These are phyloP conservation scores for Leucocoprinus leucothites DNA, from an alignment of 768 basidiomycete genomes.

Conservation along the genomic window DNA sequence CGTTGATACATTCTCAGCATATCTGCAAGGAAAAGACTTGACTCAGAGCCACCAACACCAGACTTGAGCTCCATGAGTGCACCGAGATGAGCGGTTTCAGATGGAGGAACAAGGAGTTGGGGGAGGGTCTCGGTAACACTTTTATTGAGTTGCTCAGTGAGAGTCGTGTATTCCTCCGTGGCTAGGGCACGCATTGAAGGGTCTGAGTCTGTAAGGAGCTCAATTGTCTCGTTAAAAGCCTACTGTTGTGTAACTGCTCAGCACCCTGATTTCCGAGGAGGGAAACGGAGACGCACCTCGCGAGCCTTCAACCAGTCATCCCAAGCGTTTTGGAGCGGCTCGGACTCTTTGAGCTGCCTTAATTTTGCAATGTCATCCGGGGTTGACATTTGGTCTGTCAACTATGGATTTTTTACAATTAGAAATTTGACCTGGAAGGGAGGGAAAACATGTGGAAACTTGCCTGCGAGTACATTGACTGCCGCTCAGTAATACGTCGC, in stretches of 20 bases:
- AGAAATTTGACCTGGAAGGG: constrained; percentile 6
- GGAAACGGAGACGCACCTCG: constrained; percentile 42
- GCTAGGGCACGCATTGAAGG: constrained; percentile 74
- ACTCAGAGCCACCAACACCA: constrained; percentile 90
- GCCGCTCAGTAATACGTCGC: constrained; percentile 50
- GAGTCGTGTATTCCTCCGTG: constrained; percentile 53
- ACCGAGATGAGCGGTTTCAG: constrained; percentile 60
- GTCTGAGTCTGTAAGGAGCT: constrained; percentile 72
- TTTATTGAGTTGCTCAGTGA: constrained; percentile 34
- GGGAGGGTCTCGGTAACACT: constrained; percentile 54
- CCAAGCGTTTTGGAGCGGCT: constrained; percentile 70
- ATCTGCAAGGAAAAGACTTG: constrained; percentile 76
- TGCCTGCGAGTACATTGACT: constrained; percentile 42
- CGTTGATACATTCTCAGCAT: constrained; percentile 81
- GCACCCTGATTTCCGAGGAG: background rate
- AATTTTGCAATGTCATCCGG: constrained; percentile 56
- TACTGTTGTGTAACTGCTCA: constrained; percentile 34
- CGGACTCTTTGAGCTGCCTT: constrained; percentile 65
- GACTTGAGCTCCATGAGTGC: constrained; percentile 90
- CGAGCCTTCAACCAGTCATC: constrained; percentile 52
- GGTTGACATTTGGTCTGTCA: constrained; percentile 51
- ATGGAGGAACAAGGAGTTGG: constrained; percentile 67
- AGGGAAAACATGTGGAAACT: constrained; percentile 11
- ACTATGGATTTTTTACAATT: constrained; percentile 29
- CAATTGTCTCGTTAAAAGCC: constrained; percentile 61